Conservation (phyloP, 495 filamentous ascomycete species). For the Jackrogersella minutella region DNA sequence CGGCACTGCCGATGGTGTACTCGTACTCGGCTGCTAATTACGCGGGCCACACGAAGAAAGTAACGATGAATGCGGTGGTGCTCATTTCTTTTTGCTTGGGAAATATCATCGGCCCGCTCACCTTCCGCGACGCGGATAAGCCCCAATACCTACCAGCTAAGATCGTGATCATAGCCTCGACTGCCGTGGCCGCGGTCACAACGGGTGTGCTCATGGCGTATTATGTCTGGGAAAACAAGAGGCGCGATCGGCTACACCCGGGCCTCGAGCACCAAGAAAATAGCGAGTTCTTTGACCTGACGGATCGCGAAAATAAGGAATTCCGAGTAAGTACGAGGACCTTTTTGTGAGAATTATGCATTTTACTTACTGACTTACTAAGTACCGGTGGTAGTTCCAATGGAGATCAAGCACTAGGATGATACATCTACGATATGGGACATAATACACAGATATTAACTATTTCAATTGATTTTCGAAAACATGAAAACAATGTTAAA, state of each 20-base stretch:
- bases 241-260: slow-evolving; percentile 58
- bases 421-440: too few species aligned
- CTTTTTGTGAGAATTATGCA: not conserved
- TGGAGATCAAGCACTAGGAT: not conserved
- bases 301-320: slow-evolving; percentile 64
- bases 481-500: too few species aligned
- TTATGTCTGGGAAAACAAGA: slow-evolving; percentile 58
- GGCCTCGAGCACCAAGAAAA: slow-evolving; percentile 46
- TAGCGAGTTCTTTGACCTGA: slow-evolving; percentile 64
- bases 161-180: slow-evolving; percentile 30
- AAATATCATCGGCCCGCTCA: slow-evolving; percentile 42
- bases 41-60: slow-evolving; percentile 43
- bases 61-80: slow-evolving; percentile 38
- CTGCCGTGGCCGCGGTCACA: slow-evolving; percentile 36
- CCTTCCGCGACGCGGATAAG: slow-evolving; percentile 35
- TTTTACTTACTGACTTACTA: slow-evolving; percentile 1
- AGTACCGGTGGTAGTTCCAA: slow-evolving; percentile 21
- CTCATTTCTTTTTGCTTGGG: slow-evolving; percentile 38
- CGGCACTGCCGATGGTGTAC: slow-evolving; percentile 33
- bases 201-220: slow-evolving; percentile 47
- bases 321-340: slow-evolving; percentile 39
- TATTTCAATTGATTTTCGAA: too few species aligned
- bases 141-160: slow-evolving; percentile 41
- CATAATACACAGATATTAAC: too few species aligned
- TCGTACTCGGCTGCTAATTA: slow-evolving; percentile 39